These are phyloP conservation scores for Globisporangium polare DNA, from an alignment of 352 stramenopile genomes.

Conservation along the genomic window DNA sequence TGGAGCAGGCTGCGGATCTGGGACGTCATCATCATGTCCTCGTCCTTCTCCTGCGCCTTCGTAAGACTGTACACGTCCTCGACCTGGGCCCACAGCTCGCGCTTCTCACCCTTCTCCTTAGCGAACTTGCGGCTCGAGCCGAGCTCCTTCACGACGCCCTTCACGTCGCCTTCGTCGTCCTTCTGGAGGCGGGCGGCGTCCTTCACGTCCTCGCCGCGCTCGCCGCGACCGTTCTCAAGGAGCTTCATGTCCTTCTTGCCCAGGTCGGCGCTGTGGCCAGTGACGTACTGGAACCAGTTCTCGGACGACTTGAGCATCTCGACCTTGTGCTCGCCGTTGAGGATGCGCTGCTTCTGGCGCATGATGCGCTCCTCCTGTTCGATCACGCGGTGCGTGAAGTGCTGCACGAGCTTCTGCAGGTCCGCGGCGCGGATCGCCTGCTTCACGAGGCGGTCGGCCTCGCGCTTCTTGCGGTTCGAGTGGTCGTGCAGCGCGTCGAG, in stretches of 20 bases:
- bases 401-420: conserved; percentile 84
- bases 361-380: conserved; percentile 89
- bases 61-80: conserved; percentile 81
- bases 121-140: conserved; percentile 48
- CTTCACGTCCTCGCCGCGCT: conserved; percentile 74
- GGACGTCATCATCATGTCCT: conserved; percentile 91
- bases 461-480: conserved; percentile 85
- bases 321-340: conserved; percentile 88
- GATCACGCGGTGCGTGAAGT: conserved; percentile 88
- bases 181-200: conserved; percentile 79
- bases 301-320: conserved; percentile 89
- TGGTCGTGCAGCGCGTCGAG: conserved; percentile 79
- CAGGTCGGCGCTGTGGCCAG: conserved; percentile 60
- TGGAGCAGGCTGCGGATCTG: conserved; percentile 84
- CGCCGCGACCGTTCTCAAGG: conserved; percentile 57
- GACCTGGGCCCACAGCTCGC: conserved; percentile 78
- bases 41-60: conserved; percentile 86
- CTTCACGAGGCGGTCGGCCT: conserved; percentile 80
- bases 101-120: conserved; percentile 83
- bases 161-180: conserved; percentile 79
- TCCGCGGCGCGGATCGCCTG: conserved; percentile 80
- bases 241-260: conserved; percentile 86
- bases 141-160: conserved; percentile 64
- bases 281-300: conserved; percentile 89
- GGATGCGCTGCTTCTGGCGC: conserved; percentile 87